These are phyloP conservation scores for Gonium pectorale DNA, from an alignment of 139 green algal genomes.

Conservation along the genomic window DNA sequence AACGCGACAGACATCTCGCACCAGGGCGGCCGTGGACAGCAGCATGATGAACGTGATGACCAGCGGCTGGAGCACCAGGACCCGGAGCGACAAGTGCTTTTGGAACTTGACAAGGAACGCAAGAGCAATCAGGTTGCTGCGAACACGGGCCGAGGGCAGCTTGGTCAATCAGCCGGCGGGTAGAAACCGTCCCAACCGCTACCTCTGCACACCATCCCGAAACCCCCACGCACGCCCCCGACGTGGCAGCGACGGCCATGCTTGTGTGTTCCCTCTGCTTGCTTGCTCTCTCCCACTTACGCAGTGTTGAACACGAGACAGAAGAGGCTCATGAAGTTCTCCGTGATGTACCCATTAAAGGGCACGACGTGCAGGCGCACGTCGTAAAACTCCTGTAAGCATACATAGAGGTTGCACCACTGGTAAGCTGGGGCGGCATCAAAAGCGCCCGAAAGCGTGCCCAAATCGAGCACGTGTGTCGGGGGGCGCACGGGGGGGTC, in stretches of 20 bases:
- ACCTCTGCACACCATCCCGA: no score
- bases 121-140: conserved; percentile 55
- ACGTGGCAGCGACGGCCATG: no score
- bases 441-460: no score
- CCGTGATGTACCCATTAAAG: conserved; percentile 47
- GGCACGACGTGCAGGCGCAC: conserved; percentile 56
- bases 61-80: conserved; percentile 64
- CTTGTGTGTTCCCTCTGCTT: no score
- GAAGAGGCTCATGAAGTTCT: conserved; percentile 67
- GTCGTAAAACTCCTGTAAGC: conserved; percentile 56
- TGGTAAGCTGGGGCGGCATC: no score
- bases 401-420: no score
- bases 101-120: conserved; percentile 63
- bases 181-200: no score
- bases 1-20: not conserved
- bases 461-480: no score
- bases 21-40: conserved; percentile 57
- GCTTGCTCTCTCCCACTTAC: conserved; percentile 42
- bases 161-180: no score
- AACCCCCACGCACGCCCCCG: no score
- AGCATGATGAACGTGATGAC: conserved; percentile 65
- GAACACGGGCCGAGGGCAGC: no score
- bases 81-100: conserved; percentile 54
- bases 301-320: conserved; percentile 54
- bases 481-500: no score